These are phyloP conservation scores for Ceratocystis lukuohia DNA, from an alignment of 2,329 filamentous ascomycete genomes.

Conservation along the genomic window DNA sequence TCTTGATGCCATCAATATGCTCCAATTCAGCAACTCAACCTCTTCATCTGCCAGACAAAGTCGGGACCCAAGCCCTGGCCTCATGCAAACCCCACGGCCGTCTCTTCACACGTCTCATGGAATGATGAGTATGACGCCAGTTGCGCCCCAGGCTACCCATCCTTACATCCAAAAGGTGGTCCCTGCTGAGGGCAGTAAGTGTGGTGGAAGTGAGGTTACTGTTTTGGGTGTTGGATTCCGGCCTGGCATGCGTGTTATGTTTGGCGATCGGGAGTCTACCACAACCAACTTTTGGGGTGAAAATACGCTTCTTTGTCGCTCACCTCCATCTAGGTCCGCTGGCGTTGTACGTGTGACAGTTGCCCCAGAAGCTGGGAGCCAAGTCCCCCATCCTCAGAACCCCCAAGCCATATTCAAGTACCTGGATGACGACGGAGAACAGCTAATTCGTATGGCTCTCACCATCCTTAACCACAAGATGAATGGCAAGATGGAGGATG, in stretches of 20 bases:
- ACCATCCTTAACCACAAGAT: constrained; percentile 51
- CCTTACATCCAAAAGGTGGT: constrained; percentile 70
- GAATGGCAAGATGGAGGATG: constrained; percentile 48
- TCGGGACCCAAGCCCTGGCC: constrained; percentile 58
- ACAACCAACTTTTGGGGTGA: constrained; percentile 73
- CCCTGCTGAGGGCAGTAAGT: constrained; percentile 66
- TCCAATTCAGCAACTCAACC: constrained; percentile 57
- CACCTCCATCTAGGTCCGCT: constrained; percentile 55
- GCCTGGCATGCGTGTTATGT: constrained; percentile 66
- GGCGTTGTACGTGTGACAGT: constrained; percentile 56
- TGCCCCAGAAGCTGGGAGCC: constrained; percentile 23
- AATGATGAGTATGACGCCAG: constrained; percentile 19
- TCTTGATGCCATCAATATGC: constrained; percentile 49
- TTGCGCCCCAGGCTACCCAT: constrained; percentile 21
- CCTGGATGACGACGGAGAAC: constrained; percentile 54
- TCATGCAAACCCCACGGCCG: constrained; percentile 22
- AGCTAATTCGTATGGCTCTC: constrained; percentile 55
- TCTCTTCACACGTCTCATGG: constrained; percentile 39
- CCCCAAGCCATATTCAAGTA: constrained; percentile 54
- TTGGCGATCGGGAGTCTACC: constrained; percentile 51
- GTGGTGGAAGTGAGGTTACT: constrained; percentile 77
- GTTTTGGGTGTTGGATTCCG: constrained; percentile 70
- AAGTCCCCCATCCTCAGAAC: constrained; percentile 25
- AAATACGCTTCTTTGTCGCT: constrained; percentile 63
- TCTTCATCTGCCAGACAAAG: constrained; percentile 61